phyloP scores from a whole-genome alignment of 2,329 filamentous ascomycete genomes.

The Fusarium robinianum region DNA sequence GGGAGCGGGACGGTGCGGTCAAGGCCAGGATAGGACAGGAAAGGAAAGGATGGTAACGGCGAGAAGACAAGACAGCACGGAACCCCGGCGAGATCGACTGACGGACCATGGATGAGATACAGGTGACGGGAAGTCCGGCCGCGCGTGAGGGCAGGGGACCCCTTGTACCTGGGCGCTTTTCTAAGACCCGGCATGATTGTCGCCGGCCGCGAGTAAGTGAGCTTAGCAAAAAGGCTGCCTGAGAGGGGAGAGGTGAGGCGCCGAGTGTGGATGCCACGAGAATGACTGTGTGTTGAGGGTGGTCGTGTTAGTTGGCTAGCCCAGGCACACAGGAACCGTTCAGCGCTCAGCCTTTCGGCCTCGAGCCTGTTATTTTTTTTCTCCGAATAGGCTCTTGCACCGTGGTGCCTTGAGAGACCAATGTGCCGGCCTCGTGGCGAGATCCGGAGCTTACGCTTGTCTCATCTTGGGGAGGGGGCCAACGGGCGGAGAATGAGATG shows the following conservation, averaged over 20 bases:
- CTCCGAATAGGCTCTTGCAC: constrained; percentile 14
- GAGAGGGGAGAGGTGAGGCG: constrained; percentile 20
- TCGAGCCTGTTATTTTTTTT: constrained; percentile 11
- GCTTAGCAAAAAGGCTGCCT: constrained; percentile 12
- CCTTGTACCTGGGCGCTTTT: constrained; percentile 24
- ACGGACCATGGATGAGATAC: constrained; percentile 34
- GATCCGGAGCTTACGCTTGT: constrained; percentile 26
- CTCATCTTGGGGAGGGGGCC: constrained; percentile 27
- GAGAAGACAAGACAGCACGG: too few relatives aligned
- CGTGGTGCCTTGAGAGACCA: constrained; percentile 23
- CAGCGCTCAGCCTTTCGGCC: constrained; percentile 18
- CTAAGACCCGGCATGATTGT: too few relatives aligned
- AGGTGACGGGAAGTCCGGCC: constrained; percentile 33
- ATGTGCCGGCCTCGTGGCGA: constrained; percentile 25
- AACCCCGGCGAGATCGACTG: constrained; percentile 35
- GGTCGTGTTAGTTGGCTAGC: constrained; percentile 26
- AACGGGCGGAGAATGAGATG: constrained; percentile 21
- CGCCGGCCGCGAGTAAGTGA: constrained; percentile 21
- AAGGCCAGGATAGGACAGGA: constrained; percentile 2
- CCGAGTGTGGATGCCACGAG: constrained; percentile 15
- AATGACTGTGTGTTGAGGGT: constrained; percentile 24
- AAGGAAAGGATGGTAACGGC: constrained; percentile 7
- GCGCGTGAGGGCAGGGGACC: constrained; percentile 27
- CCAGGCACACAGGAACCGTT: constrained; percentile 23
- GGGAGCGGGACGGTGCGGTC: too few relatives aligned